These are phyloP conservation scores for Phytophthora niederhauseri DNA, from an alignment of 352 stramenopile genomes.

Conservation along the genomic window DNA sequence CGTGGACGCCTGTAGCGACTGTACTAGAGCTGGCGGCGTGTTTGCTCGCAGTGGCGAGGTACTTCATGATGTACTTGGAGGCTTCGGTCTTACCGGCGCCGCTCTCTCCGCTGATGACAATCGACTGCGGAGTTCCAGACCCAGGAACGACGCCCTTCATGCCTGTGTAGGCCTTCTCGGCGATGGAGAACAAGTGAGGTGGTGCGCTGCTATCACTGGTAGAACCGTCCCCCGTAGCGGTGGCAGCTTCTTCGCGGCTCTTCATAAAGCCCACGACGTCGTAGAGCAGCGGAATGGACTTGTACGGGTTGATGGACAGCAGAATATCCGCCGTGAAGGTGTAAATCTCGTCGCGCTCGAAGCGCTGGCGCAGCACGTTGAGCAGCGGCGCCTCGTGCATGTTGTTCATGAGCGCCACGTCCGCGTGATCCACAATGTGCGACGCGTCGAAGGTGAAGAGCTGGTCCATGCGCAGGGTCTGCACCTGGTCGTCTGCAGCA, in stretches of 20 bases:
- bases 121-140: conserved; percentile 84
- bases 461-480: conserved; percentile 55
- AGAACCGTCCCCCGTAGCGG: conserved; percentile 24
- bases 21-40: conserved; percentile 34
- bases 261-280: conserved; percentile 82
- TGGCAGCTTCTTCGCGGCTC: conserved; percentile 38
- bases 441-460: conserved; percentile 84
- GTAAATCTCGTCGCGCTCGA: conserved; percentile 84
- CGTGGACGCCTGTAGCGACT: conserved; percentile 48
- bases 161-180: conserved; percentile 73
- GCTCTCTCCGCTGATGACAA: conserved; percentile 94
- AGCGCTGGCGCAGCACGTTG: conserved; percentile 79
- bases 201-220: conserved; percentile 41
- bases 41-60: conserved; percentile 80
- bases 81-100: conserved; percentile 95
- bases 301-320: conserved; percentile 89
- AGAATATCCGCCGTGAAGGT: conserved; percentile 88
- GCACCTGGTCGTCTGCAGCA: conserved; percentile 61
- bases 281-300: conserved; percentile 84
- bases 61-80: conserved; percentile 94
- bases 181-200: conserved; percentile 85
- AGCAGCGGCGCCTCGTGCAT: conserved; percentile 90
- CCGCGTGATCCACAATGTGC: conserved; percentile 84
- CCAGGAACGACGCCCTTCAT: conserved; percentile 70
- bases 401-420: conserved; percentile 91